phyloP scores from a whole-genome alignment of 768 basidiomycete genomes.

The Naganishia vaughanmartiniae region DNA sequence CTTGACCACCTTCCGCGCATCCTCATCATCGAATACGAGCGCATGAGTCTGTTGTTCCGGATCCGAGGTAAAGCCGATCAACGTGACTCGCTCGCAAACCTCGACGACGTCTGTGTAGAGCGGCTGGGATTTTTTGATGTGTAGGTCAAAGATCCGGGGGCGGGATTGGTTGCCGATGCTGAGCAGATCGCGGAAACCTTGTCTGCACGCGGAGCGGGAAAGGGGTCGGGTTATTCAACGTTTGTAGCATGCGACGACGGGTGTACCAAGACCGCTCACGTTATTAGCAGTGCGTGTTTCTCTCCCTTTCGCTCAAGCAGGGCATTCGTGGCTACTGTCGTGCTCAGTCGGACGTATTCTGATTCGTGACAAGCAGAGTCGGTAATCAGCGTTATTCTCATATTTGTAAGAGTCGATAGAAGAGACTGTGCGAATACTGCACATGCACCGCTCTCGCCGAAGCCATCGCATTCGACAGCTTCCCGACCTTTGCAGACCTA shows the following conservation, averaged over 20 bases:
- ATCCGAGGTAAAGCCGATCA: conserved; percentile 89
- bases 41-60: conserved; percentile 73
- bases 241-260: no score
- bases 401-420: no score
- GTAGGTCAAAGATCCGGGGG: conserved; percentile 89
- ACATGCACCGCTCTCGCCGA: no score
- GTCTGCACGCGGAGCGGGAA: conserved; percentile 14
- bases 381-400: neutral
- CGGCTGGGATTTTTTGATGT: conserved; percentile 63
- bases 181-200: conserved; percentile 65
- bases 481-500: no score
- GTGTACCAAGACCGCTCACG: conserved; percentile 53
- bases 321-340: conserved; percentile 94
- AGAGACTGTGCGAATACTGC: no score
- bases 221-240: no score
- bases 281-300: conserved; percentile 84
- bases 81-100: conserved; percentile 86
- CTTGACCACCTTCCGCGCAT: conserved; percentile 58
- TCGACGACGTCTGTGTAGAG: conserved; percentile 71
- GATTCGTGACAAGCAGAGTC: neutral
- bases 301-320: conserved; percentile 92
- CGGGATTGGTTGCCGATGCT: conserved; percentile 93
- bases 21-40: conserved; percentile 71
- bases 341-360: conserved; percentile 90
- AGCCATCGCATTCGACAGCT: no score